phyloP scores from a whole-genome alignment of 1,284 basidiomycete species.

The Amylostereum chailletii region DNA sequence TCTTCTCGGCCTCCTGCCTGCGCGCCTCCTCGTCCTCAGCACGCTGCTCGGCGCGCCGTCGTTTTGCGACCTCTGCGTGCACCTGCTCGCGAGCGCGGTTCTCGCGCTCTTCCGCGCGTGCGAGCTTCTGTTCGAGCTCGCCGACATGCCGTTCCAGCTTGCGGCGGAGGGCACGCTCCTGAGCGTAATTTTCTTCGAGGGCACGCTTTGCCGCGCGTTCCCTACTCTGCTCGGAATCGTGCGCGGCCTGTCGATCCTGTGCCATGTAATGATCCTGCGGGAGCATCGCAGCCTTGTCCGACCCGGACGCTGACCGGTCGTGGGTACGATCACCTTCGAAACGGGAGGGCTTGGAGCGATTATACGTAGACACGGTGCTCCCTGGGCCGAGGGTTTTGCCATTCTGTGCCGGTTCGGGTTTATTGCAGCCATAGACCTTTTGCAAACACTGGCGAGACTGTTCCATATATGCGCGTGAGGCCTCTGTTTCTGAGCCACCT shows the following conservation, averaged over 20 bases:
- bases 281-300: constrained; percentile 10
- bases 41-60: constrained; percentile 29
- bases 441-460: constrained; percentile 39
- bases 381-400: not conserved
- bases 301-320: not conserved
- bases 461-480: constrained; percentile 25
- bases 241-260: constrained; percentile 26
- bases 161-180: constrained; percentile 34
- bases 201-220: constrained; percentile 35
- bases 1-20: constrained; percentile 12
- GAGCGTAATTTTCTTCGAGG: constrained; percentile 32
- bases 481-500: constrained; percentile 13
- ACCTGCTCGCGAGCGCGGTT: constrained; percentile 28
- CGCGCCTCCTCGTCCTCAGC: constrained; percentile 14
- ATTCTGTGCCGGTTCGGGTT: constrained; percentile 3
- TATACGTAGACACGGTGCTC: not conserved
- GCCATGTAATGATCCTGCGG: constrained; percentile 34
- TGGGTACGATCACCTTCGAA: not conserved
- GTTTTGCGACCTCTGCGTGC: constrained; percentile 28
- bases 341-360: not conserved
- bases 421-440: constrained; percentile 37
- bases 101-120: constrained; percentile 26
- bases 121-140: constrained; percentile 25
- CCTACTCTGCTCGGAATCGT: constrained; percentile 21
- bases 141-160: constrained; percentile 31